These are phyloP conservation scores for Blastocystis sp. DNA, from an alignment of 352 stramenopile species.

Conservation along the genomic window DNA sequence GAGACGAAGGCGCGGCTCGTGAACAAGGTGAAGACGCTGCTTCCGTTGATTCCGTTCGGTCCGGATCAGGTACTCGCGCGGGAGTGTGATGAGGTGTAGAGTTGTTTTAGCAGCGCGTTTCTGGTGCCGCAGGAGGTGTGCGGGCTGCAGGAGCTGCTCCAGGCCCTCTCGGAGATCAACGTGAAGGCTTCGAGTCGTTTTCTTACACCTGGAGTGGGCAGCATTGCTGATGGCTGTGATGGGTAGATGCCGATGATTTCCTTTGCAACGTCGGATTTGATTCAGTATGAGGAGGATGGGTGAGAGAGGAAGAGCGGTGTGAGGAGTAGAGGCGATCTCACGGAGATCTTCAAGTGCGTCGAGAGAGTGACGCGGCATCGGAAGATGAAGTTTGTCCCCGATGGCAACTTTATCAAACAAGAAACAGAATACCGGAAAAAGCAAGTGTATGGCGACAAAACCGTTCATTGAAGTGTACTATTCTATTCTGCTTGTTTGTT, in stretches of 20 bases:
- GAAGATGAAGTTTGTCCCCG: not conserved
- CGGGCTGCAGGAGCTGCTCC: slow-evolving; percentile 14
- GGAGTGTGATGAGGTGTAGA: not conserved
- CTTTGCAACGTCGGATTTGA: slow-evolving; percentile 32
- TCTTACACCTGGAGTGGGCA: slow-evolving; percentile 9
- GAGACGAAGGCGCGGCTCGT: slow-evolving; percentile 50
- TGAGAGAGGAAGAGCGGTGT: not conserved
- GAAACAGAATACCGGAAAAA: slow-evolving; percentile 55
- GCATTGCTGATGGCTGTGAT: not conserved
- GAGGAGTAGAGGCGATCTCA: slow-evolving; percentile 2
- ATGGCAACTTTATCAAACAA: slow-evolving; percentile 49
- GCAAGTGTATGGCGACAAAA: slow-evolving; percentile 15
- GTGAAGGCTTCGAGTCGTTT: slow-evolving; percentile 13
- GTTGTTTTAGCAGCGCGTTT: slow-evolving; percentile 21
- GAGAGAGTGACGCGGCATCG: not conserved
- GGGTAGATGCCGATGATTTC: slow-evolving; percentile 50
- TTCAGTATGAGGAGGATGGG: slow-evolving; percentile 47
- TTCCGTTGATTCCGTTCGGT: slow-evolving; percentile 30
- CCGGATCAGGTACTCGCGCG: slow-evolving; percentile 16
- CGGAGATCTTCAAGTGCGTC: slow-evolving; percentile 40
- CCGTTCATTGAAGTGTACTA: not conserved
- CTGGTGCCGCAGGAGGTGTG: slow-evolving; percentile 40
- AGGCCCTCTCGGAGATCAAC: slow-evolving; percentile 3
- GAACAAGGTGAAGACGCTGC: slow-evolving; percentile 49
- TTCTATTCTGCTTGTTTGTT: not conserved